These are phyloP conservation scores for Vicia villosa DNA, from an alignment of 306 rosid species.

Conservation along the genomic window DNA sequence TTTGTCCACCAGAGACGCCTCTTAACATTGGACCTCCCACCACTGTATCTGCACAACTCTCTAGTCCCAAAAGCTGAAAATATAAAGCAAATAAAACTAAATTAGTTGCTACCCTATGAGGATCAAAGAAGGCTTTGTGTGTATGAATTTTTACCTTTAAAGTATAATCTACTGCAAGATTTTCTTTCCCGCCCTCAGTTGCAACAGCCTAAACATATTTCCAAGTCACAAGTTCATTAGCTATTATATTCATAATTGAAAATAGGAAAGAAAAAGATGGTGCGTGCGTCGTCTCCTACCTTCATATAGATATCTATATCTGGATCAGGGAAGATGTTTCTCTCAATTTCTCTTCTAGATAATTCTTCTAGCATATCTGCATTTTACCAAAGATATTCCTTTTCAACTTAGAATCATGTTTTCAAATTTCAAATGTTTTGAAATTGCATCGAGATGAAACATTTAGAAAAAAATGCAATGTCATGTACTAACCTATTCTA, in stretches of 20 bases:
- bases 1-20: conserved; percentile 35
- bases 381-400: background rate
- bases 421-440: background rate
- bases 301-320: conserved; percentile 41
- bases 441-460: background rate
- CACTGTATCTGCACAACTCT: conserved; percentile 39
- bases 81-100: background rate
- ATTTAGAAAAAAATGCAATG: background rate
- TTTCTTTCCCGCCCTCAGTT: conserved; percentile 63
- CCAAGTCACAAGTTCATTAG: conserved; percentile 17
- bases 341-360: conserved; percentile 35
- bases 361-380: conserved; percentile 40
- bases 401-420: background rate
- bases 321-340: conserved; percentile 41
- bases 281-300: conserved; percentile 4
- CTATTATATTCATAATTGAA: background rate
- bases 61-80: conserved; percentile 40
- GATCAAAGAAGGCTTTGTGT: background rate
- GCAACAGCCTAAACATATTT: conserved; percentile 59
- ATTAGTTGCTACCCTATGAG: background rate
- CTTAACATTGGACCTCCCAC: conserved; percentile 32
- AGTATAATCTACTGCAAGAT: conserved; percentile 62
- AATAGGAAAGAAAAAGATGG: background rate
- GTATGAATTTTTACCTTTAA: conserved; percentile 52
- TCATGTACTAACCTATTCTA: conserved; percentile 31